Percentiles rank a stretch among this genome's conserved stretches.
Conservation (phyloP, 23 red algal species). For the Gracilaria gracilis region DNA sequence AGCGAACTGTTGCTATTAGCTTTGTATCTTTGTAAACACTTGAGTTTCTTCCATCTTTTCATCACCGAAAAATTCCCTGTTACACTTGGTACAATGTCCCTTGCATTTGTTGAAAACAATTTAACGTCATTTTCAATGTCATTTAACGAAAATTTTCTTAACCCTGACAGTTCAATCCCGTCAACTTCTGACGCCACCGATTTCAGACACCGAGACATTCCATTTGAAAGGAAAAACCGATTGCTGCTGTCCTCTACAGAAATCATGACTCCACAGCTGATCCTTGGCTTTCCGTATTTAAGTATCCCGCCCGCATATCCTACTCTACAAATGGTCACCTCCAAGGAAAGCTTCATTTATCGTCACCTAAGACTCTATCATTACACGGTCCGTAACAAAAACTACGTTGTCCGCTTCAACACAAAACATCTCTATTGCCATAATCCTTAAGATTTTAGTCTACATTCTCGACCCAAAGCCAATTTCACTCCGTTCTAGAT, state of each 20-base stretch:
- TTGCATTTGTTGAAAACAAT: slow-evolving; percentile 1
- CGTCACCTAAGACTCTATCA: background rate
- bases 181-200: background rate
- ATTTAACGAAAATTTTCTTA: background rate
- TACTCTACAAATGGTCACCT: background rate
- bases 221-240: background rate
- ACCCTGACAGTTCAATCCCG: background rate
- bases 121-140: background rate
- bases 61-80: background rate
- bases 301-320: no score
- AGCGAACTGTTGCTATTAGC: no score
- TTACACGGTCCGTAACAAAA: no score
- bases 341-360: background rate
- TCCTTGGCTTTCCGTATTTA: no score
- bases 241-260: background rate
- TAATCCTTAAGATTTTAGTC: background rate
- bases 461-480: background rate
- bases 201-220: background rate
- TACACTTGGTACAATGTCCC: background rate
- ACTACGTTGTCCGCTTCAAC: no score
- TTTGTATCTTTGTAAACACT: no score
- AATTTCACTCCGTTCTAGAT: background rate
- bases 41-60: no score
- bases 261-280: background rate
- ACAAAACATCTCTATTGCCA: background rate